phyloP scores from a whole-genome alignment of 495 filamentous ascomycete genomes.

The Podospora tetraspora region DNA sequence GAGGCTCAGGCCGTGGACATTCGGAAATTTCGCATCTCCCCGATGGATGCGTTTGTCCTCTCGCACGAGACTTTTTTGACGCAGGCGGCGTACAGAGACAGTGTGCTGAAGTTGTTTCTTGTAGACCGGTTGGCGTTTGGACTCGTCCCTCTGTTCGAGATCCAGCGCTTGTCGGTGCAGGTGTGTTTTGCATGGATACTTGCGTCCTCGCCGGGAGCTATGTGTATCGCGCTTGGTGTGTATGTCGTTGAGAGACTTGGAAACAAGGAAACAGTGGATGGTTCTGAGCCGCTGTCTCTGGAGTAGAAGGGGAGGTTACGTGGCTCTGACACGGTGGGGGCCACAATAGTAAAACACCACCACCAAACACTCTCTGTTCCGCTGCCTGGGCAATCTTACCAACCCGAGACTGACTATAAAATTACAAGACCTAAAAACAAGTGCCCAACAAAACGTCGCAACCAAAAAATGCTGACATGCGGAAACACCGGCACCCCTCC shows the following conservation, averaged over 20 bases:
- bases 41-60: conserved; percentile 41
- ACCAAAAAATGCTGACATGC: not conserved
- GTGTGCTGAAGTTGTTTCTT: conserved; percentile 33
- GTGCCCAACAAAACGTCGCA: not conserved
- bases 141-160: conserved; percentile 24
- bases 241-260: not conserved
- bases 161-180: conserved; percentile 23
- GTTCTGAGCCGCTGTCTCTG: not conserved
- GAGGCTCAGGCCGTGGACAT: conserved; percentile 25
- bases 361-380: not conserved
- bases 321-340: not conserved
- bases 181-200: conserved; percentile 28
- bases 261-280: not conserved
- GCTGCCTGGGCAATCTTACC: not conserved
- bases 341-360: not conserved
- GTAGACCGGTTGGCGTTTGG: conserved; percentile 34
- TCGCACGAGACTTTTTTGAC: conserved; percentile 22
- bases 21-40: conserved; percentile 34
- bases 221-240: not conserved
- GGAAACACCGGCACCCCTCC: not conserved
- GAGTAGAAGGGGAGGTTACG: not conserved
- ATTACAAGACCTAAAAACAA: not conserved
- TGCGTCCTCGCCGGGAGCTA: not conserved
- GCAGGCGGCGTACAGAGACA: conserved; percentile 25
- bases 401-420: no score